Evolutionary conservation across 2,329 filamentous ascomycete genomes (phyloP), one percentile per base, ranked within the genome.

Genomic region (Sporothrix mexicana): DNA sequence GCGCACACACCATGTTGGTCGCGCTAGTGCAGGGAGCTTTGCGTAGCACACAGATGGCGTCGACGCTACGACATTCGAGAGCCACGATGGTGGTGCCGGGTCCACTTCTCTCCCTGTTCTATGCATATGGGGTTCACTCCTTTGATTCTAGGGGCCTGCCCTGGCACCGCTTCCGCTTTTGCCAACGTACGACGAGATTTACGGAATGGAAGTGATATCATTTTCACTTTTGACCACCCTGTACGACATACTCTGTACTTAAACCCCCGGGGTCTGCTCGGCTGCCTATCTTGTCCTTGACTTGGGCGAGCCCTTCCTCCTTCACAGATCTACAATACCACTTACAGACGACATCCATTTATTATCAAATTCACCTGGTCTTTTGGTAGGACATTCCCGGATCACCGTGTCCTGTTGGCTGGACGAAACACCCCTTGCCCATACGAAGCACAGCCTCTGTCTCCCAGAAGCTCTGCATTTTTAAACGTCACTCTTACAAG

Each of bases 1-100:
- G 68, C 61, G 67, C 53, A 71, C 61, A 61, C 67, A 70, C 61
- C 66, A 68, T 9, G 61, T 30, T 64, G 30, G 30, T 47, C n/a
- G 47, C 73, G 70, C 67, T 73, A 73, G 55, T 68, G 67, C 72
- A 73, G 72, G 72, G 59, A 55, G 59, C 49, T 47, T 20, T 36
- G 20, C n/a, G 41, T 61, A 13, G 55, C 36, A 36, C 25, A 30
- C 66, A 69, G 67, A 49, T 66, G 49, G 59, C 61, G 67, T 57
- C 36, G 20, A 47, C 67, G 67, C 59, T 70, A 67, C 25, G 8
- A 25, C 61, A 23, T 7, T 5, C 20, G 36, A 20, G 61, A 41
- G 36, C 61, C 59, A 64, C n/a, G 36, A 49, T 62, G 23, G 23
- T 51, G 45, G 55, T 61, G 67, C 9, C 17, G n/a, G 55, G 41